Evolutionary conservation across 106 monocot species (phyloP).

Genomic region (Narthecium ossifragum): DNA sequence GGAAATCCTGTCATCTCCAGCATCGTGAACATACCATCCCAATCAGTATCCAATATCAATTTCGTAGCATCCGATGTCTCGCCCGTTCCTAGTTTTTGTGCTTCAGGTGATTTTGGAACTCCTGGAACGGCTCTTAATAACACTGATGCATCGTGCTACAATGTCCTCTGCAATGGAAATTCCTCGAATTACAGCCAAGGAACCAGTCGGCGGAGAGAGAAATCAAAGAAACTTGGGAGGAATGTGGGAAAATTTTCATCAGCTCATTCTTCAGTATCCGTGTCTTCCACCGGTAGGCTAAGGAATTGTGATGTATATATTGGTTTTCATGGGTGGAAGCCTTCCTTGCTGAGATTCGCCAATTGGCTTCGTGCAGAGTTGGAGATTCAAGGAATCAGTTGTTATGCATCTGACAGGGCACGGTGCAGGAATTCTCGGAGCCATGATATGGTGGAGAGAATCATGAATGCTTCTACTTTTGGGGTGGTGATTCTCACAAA

Average conservation of each 20-base stretch:
- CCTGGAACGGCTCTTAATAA: slow-evolving; percentile 17
- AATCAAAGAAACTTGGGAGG: slow-evolving; percentile 41
- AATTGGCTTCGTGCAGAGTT: slow-evolving; percentile 94
- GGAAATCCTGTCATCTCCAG: slow-evolving; percentile 15
- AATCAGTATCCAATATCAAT: slow-evolving; percentile 21
- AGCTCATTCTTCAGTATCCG: slow-evolving; percentile 19
- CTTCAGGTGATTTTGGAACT: slow-evolving; percentile 31
- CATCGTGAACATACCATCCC: slow-evolving; percentile 1
- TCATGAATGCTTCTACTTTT: slow-evolving; percentile 51
- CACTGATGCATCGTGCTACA: slow-evolving; percentile 18
- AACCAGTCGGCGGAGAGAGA: slow-evolving; percentile 27
- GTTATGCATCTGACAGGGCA: slow-evolving; percentile 72
- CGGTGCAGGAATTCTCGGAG: slow-evolving; percentile 57
- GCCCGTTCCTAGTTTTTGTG: slow-evolving; percentile 6
- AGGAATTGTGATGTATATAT: slow-evolving; percentile 78
- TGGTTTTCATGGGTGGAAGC: slow-evolving; percentile 81
- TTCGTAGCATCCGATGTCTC: slow-evolving; percentile 33
- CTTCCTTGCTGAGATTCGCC: slow-evolving; percentile 68
- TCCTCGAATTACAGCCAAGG: slow-evolving; percentile 42
- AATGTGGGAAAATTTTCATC: slow-evolving; percentile 25
- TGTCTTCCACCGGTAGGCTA: slow-evolving; percentile 38
- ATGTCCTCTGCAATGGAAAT: slow-evolving; percentile 28
- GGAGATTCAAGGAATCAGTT: slow-evolving; percentile 84
- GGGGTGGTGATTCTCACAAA: slow-evolving; percentile 84
- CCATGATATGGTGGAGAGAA: slow-evolving; percentile 45